Evolutionary conservation across 2,329 filamentous ascomycete species (phyloP), one percentile per base, ranked within the genome.

Genomic region (Ceratocystis papillata): DNA sequence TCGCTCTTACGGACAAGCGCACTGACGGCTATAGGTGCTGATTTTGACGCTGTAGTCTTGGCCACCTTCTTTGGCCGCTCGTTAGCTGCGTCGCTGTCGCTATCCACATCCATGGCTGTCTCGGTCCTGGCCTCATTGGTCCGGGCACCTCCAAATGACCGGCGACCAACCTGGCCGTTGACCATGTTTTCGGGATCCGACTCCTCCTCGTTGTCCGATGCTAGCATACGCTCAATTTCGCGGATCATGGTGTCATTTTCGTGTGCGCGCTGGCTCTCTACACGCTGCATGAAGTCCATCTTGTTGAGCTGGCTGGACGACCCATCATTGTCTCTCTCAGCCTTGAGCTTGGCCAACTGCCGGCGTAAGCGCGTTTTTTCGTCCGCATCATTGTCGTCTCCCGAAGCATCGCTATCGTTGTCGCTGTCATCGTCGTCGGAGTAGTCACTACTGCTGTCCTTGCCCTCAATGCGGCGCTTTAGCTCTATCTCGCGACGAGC

Each of bases 201-300:
- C 1, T 79, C 80, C 6, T 78, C 78, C 70, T 79, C 79, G n/a
- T 77, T 77, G 22, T 83, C 79, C 4, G 84, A 86, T 33, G 86
- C 85, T 53, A 96, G 79, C 61, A 93, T 88, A 66, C 84, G 83
- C 62, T 86, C 82, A 62, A 96, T 83, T 70, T 85, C 80, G 53
- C 79, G 81, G 12, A 90, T 77, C 66, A 90, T 83, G 66, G 89
- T 87, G 71, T 96, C 89, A 70, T 97, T 96, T 67, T 85, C 83
- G 69, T 87, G 84, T 74, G 87, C 91, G 71, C 85, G 85, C 46
- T 85, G 81, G 33, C 87, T 88, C 72, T 96, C 92, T 1, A 91
- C 90, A 70, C 87, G 90, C 71, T 87, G 85, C 94, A 99, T 97
- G 74, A 99, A 99, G 68, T 90, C 89, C 87, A 99, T 90, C 63